Conservation (phyloP, 257 asterid genomes). For the Ballota nigra region DNA sequence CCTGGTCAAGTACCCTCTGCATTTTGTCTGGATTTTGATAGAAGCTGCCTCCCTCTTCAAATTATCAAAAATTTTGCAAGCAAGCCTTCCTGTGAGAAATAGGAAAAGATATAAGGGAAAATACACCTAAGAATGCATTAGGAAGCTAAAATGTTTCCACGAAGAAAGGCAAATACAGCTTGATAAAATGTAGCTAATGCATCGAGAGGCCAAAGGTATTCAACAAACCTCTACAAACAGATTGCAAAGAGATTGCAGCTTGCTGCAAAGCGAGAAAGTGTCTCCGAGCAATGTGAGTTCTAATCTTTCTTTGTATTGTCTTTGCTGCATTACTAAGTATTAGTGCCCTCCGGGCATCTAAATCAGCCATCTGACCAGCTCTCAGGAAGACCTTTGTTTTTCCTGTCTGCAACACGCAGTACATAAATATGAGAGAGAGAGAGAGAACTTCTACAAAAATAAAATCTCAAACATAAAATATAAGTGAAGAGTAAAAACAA, state of each 20-base stretch:
- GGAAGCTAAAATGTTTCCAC: background rate
- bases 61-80: conserved; percentile 51
- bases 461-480: background rate
- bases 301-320: conserved; percentile 73
- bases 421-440: background rate
- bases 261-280: conserved; percentile 72
- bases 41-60: conserved; percentile 78
- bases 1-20: conserved; percentile 73
- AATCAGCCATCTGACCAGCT: conserved; percentile 98
- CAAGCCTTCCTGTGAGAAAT: conserved; percentile 62
- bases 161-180: background rate
- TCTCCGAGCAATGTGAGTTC: conserved; percentile 71
- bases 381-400: conserved; percentile 85
- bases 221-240: conserved; percentile 78
- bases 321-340: conserved; percentile 81
- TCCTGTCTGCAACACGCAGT: conserved; percentile 62
- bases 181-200: background rate
- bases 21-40: conserved; percentile 69
- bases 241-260: conserved; percentile 70
- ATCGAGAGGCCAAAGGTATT: conserved; percentile 10
- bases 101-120: background rate
- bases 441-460: background rate
- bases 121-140: background rate
- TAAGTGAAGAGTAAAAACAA: background rate
- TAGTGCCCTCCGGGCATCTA: conserved; percentile 84